Percentiles rank a stretch among this genome's conserved stretches.
These are phyloP conservation scores for Avicennia marina DNA, from an alignment of 257 asterid genomes.

Conservation along the genomic window DNA sequence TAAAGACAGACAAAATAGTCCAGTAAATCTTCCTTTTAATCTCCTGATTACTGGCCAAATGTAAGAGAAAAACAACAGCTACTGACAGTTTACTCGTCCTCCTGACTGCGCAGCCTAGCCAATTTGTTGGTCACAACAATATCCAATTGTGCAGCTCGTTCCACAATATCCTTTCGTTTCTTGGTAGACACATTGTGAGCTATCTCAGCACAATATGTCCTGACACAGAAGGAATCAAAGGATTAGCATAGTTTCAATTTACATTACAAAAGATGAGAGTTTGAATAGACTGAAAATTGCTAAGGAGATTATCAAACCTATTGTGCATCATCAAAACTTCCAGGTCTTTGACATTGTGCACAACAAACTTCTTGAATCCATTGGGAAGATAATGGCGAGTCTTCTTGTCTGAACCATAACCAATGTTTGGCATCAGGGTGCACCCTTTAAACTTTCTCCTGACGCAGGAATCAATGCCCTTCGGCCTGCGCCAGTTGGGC, in stretches of 20 bases:
- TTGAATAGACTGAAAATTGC: background rate
- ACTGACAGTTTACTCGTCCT: conserved; percentile 33
- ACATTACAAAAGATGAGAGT: background rate
- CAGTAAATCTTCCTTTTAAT: background rate
- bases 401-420: conserved; percentile 50
- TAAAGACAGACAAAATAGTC: no score
- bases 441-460: conserved; percentile 48
- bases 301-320: conserved; percentile 11
- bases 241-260: no score
- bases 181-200: conserved; percentile 44
- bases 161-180: conserved; percentile 42
- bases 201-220: conserved; percentile 34
- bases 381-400: conserved; percentile 50
- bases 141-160: conserved; percentile 46
- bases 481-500: conserved; percentile 48
- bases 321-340: conserved; percentile 51
- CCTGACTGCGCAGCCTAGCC: conserved; percentile 50
- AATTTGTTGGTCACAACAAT: conserved; percentile 44
- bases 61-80: background rate
- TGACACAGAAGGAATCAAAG: background rate
- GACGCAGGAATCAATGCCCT: conserved; percentile 56
- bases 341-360: conserved; percentile 39
- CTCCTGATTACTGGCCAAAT: background rate
- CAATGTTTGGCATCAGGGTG: conserved; percentile 46
- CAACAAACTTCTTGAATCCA: conserved; percentile 47